Evolutionary conservation across 768 basidiomycete species (phyloP).

Genomic region (Leccinum rimulosum): DNA sequence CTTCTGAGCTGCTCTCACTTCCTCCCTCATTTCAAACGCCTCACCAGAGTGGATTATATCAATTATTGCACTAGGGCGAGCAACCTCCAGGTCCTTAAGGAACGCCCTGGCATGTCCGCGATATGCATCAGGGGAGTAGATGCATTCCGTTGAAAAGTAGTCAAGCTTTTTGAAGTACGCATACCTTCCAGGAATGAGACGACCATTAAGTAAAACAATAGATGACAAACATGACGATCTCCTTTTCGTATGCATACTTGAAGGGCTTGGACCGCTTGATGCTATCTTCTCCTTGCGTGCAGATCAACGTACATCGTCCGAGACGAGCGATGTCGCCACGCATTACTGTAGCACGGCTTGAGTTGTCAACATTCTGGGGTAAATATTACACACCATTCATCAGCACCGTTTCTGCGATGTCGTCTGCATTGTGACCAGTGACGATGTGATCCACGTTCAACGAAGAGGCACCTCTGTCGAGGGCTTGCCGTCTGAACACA

Average conservation of each 20-base stretch:
- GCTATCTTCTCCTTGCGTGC: constrained; percentile 94
- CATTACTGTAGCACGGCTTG: constrained; percentile 65
- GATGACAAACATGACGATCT: constrained; percentile 87
- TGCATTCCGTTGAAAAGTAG: constrained; percentile 99
- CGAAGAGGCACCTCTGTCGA: constrained; percentile 90
- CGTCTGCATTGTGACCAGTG: constrained; percentile 98
- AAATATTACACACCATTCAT: constrained; percentile 83
- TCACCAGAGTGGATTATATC: constrained; percentile 98
- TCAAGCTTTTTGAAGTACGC: constrained; percentile 99
- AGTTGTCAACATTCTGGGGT: not conserved
- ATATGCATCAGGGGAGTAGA: constrained; percentile 98
- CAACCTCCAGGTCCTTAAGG: constrained; percentile 92
- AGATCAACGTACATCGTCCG: constrained; percentile 90
- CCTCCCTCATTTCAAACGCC: constrained; percentile 81
- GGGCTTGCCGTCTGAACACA: constrained; percentile 93
- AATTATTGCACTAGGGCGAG: constrained; percentile 92
- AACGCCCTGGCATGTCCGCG: constrained; percentile 94
- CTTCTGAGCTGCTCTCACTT: constrained; percentile 82
- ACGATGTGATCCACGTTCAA: constrained; percentile 95
- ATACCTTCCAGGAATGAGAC: constrained; percentile 59
- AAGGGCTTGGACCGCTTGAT: constrained; percentile 99
- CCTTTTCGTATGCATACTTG: constrained; percentile 99
- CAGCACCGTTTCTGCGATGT: constrained; percentile 96
- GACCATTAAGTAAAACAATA: not conserved
- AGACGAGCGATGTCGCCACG: constrained; percentile 95